Evolutionary conservation across 805 yeast species (phyloP).

Genomic region (Peterozyma toletana): DNA sequence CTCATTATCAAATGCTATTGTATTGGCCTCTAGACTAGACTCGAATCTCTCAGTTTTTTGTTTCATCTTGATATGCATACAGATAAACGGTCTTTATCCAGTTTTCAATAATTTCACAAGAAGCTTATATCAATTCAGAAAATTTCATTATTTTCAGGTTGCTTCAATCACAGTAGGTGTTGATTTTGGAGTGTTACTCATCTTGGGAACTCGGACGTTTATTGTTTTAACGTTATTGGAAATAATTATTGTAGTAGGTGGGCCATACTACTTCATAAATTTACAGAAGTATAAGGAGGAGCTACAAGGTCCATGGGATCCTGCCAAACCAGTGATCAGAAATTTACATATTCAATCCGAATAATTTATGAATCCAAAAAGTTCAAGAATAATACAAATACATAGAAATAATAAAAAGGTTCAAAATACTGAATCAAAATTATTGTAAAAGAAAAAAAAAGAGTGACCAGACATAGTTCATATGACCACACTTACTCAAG

Average conservation of each 20-base stretch:
- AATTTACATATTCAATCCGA: neutral
- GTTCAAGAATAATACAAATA: too few species aligned
- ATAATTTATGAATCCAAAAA: too few species aligned
- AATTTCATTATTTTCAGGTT: constrained; percentile 24
- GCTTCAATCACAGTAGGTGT: constrained; percentile 21
- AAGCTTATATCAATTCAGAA: constrained; percentile 21
- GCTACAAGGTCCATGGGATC: constrained; percentile 91
- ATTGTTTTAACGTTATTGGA: constrained; percentile 45
- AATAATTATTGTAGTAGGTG: constrained; percentile 38
- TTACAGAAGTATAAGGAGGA: constrained; percentile 79
- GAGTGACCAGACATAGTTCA: neutral
- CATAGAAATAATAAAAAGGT: too few species aligned
- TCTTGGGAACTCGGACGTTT: constrained; percentile 15
- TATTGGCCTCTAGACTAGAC: constrained; percentile 78
- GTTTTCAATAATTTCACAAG: constrained; percentile 57
- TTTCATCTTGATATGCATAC: constrained; percentile 68
- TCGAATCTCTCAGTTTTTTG: constrained; percentile 76
- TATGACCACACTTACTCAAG: too few species aligned
- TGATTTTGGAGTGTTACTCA: constrained; percentile 27
- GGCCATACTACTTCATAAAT: constrained; percentile 65
- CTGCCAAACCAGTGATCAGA: constrained; percentile 65
- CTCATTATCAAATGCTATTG: constrained; percentile 79
- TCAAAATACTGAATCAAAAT: neutral
- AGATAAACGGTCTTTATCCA: constrained; percentile 68
- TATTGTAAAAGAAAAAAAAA: neutral